phyloP scores from a whole-genome alignment of 768 basidiomycete species.

The Chalciporus pseudorubinellus region DNA sequence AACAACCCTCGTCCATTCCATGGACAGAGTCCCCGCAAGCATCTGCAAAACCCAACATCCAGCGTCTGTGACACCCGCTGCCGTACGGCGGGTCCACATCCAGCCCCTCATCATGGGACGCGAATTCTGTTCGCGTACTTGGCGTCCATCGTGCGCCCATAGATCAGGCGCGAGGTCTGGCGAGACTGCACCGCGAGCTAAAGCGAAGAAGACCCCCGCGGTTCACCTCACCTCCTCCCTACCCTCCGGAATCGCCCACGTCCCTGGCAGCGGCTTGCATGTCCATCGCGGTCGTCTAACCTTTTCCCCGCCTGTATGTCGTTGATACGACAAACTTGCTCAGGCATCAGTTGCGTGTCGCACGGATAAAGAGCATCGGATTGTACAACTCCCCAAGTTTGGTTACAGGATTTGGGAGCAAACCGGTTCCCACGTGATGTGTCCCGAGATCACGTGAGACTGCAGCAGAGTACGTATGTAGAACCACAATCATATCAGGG shows the following conservation, averaged over 20 bases:
- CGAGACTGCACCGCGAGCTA: slow-evolving; percentile 1
- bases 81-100: neutral
- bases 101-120: slow-evolving; percentile 11
- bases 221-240: slow-evolving; percentile 2
- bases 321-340: neutral
- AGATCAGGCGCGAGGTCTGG: slow-evolving; percentile 1
- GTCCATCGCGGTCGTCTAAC: neutral
- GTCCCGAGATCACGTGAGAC: slow-evolving; percentile 21
- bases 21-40: neutral
- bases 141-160: neutral
- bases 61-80: neutral
- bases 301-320: neutral
- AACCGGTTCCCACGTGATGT: slow-evolving; percentile 24
- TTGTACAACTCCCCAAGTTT: slow-evolving; percentile 3
- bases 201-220: neutral
- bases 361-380: slow-evolving; percentile 5
- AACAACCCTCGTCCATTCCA: slow-evolving; percentile 8
- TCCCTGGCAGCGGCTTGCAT: neutral
- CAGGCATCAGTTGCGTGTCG: slow-evolving; percentile 2
- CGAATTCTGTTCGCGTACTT: slow-evolving; percentile 4
- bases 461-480: neutral
- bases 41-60: neutral
- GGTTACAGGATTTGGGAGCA: neutral
- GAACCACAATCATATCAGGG: too few relatives aligned
- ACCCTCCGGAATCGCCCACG: slow-evolving; percentile 4